Evolutionary conservation across 2,329 filamentous ascomycete genomes (phyloP), one percentile per base, ranked within the genome.

Genomic region (Berkeleyomyces basicola): DNA sequence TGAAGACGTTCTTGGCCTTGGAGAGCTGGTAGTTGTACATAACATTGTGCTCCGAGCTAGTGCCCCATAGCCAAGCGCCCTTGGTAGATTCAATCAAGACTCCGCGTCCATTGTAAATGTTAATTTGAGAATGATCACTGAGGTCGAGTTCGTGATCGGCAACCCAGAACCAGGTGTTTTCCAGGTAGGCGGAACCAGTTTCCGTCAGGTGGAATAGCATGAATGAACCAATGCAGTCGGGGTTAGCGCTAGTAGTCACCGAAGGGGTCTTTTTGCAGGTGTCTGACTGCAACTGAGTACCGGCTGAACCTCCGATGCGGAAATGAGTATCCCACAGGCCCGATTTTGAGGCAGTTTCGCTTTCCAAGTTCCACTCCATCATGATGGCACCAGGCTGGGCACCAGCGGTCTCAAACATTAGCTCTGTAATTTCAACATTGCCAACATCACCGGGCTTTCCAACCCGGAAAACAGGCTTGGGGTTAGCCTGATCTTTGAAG

Each of bases 251-350:
- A 59, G 86, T 83, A 4, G 78, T 79, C 11, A 77, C 74, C 59
- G 79, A 77, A 49, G 87, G 87, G 66, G 85, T 87, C 79, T 95
- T 95, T 72, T 81, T 74, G 76, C 91, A 96, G 62, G 79, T 84
- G 72, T 88, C 80, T 16, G 85, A 86, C 74, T 95, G 88, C 14
- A 97, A 81, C 67, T 88, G 75, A 37, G 91, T 95, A 65, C 92
- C 92, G 3, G 87, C 85, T 62, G 86, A 85, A 51, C 93, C 93
- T 68, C 90, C 92, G 68, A 99, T 82, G 70, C 93, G 89, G 75
- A 93, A 86, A 77, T 99, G 93, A n/a, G 91, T 85, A 70, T 99
- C 93, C 88, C 91, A 99, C 74, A 96, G 84, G 66, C 84, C 92
- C 23, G 84, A 85, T 1, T 83, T 81, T 57, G 89, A 90, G 64